Conservation (phyloP, 176 grass and related monocot species). For the Metroxylon sagu region DNA sequence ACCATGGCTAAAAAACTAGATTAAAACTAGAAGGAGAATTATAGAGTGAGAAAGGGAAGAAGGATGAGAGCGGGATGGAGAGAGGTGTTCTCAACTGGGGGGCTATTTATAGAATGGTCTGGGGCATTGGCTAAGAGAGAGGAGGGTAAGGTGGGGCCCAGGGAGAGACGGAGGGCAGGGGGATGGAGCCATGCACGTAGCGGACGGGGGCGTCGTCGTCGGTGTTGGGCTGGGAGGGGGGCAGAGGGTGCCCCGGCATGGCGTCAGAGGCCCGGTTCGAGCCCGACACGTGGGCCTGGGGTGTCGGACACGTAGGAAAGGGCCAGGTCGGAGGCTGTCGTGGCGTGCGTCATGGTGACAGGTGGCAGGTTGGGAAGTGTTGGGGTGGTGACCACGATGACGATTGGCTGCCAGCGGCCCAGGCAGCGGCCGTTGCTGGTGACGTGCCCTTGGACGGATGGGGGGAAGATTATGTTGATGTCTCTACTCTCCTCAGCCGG, state of each 20-base stretch:
- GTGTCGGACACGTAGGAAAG: not conserved
- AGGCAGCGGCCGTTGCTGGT: too few species aligned
- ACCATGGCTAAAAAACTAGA: not conserved
- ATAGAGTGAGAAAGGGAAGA: not conserved
- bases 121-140: too few species aligned
- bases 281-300: not conserved
- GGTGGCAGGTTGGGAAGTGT: not conserved
- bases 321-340: not conserved
- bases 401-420: too few species aligned
- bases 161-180: not conserved
- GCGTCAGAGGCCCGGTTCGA: not conserved
- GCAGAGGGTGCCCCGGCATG: not conserved
- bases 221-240: not conserved
- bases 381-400: too few species aligned
- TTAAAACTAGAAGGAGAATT: too few species aligned
- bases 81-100: too few species aligned
- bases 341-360: not conserved
- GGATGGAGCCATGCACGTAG: conserved; percentile 7
- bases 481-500: too few species aligned
- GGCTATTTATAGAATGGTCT: conserved; percentile 2
- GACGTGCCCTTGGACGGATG: too few species aligned
- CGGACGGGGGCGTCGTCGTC: not conserved
- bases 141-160: too few species aligned
- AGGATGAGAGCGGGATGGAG: not conserved
- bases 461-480: too few species aligned